phyloP scores from a whole-genome alignment of 1,284 basidiomycete genomes.

The Anthracocystis panici-leucophaei region DNA sequence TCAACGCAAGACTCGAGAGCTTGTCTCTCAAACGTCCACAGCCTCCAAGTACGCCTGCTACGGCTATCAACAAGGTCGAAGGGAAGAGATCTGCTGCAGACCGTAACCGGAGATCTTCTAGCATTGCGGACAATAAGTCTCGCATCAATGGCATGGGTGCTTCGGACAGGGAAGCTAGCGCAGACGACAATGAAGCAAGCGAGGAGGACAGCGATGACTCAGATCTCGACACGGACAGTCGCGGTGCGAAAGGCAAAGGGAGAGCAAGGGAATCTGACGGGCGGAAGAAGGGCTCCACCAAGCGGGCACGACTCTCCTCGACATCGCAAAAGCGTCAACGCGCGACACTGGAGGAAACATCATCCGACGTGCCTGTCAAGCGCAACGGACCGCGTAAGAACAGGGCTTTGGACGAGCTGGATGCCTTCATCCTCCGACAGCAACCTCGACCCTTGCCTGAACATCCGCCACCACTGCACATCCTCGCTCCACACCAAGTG shows the following conservation, averaged over 20 bases:
- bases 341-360: conserved; percentile 10
- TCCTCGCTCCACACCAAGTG: conserved; percentile 46
- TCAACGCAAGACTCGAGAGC: conserved; percentile 46
- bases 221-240: conserved; percentile 3
- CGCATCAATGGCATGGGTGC: not conserved
- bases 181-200: conserved; percentile 12
- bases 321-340: conserved; percentile 18
- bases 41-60: conserved; percentile 26
- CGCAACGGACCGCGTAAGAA: conserved; percentile 36
- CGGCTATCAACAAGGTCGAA: conserved; percentile 14
- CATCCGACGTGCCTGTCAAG: conserved; percentile 22
- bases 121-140: conserved; percentile 15
- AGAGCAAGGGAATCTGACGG: conserved; percentile 3
- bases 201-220: conserved; percentile 13
- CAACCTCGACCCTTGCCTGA: conserved; percentile 37
- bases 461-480: conserved; percentile 39
- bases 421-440: conserved; percentile 38
- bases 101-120: conserved; percentile 27
- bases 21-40: conserved; percentile 44
- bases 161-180: conserved; percentile 12
- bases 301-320: conserved; percentile 15
- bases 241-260: conserved; percentile 12
- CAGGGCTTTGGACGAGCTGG: conserved; percentile 37
- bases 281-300: not conserved
- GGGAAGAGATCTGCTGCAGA: conserved; percentile 10